Evolutionary conservation across 257 asterid genomes (phyloP).

Genomic region (Oldenlandia corymbosa): DNA sequence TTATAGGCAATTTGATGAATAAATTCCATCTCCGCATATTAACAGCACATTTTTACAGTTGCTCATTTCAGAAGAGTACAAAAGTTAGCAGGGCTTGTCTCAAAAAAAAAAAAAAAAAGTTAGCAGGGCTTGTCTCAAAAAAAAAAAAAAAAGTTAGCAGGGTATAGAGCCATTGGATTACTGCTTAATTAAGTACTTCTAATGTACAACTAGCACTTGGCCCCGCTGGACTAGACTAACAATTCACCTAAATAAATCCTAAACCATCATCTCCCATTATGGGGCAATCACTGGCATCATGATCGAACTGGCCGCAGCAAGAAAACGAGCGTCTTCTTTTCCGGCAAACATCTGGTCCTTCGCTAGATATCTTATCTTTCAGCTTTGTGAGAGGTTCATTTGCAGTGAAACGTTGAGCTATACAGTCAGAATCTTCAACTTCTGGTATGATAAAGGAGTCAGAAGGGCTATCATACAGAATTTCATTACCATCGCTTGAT

Average conservation of each 20-base stretch:
- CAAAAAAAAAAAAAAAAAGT: too few species aligned
- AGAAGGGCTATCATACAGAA: conserved; percentile 42
- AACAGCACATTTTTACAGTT: too few species aligned
- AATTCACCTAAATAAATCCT: conserved; percentile 32
- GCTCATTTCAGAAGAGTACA: too few species aligned
- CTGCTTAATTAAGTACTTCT: not conserved
- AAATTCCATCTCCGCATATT: too few species aligned
- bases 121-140: too few species aligned
- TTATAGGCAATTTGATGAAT: too few species aligned
- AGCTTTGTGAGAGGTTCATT: conserved; percentile 32
- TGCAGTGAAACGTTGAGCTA: conserved; percentile 37
- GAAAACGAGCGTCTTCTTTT: conserved; percentile 46
- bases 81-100: too few species aligned
- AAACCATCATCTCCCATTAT: conserved; percentile 37
- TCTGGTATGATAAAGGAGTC: conserved; percentile 40
- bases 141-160: too few species aligned
- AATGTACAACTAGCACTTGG: not conserved
- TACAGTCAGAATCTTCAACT: conserved; percentile 51
- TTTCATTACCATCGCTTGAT: conserved; percentile 25
- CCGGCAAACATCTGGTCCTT: conserved; percentile 40
- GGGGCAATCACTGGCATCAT: conserved; percentile 40
- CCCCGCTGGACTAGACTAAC: not conserved
- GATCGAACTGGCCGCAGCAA: conserved; percentile 41
- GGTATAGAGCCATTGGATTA: not conserved
- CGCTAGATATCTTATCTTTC: conserved; percentile 38